Percentiles rank a stretch among this genome's conserved stretches.
These are phyloP conservation scores for Areca catechu DNA, from an alignment of 176 grass and related monocot species.

Conservation along the genomic window DNA sequence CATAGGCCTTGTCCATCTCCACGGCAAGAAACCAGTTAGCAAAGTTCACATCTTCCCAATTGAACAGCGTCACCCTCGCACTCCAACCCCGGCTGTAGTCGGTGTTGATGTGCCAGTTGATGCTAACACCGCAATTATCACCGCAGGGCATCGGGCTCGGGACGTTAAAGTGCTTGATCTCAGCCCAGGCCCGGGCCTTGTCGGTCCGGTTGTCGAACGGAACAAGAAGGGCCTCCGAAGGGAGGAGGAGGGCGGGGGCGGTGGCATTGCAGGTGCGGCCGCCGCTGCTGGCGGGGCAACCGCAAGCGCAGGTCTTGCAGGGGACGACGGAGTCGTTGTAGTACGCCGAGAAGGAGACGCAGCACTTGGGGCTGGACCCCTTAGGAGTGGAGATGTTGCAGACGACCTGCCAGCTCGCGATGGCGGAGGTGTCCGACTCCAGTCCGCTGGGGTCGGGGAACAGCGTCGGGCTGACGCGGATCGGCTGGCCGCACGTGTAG, in stretches of 20 bases:
- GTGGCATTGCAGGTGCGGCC: slow-evolving; percentile 64
- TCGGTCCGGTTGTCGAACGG: slow-evolving; percentile 77
- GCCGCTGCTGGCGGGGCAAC: slow-evolving; percentile 37
- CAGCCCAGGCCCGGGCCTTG: slow-evolving; percentile 58
- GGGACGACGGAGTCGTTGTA: slow-evolving; percentile 90
- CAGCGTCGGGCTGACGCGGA: slow-evolving; percentile 51
- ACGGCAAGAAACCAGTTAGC: slow-evolving; percentile 79
- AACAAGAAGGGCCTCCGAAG: slow-evolving; percentile 62
- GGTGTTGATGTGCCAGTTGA: slow-evolving; percentile 74
- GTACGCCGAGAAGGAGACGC: slow-evolving; percentile 81
- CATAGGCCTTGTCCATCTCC: slow-evolving; percentile 70
- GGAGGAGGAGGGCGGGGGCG: slow-evolving; percentile 58
- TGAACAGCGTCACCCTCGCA: slow-evolving; percentile 82
- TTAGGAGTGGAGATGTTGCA: slow-evolving; percentile 60
- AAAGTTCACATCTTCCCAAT: slow-evolving; percentile 64
- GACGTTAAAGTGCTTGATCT: slow-evolving; percentile 67
- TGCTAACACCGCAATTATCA: slow-evolving; percentile 83
- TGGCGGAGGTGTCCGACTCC: slow-evolving; percentile 34
- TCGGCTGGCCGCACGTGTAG: slow-evolving; percentile 46
- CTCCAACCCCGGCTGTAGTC: slow-evolving; percentile 93
- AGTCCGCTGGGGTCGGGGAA: slow-evolving; percentile 70
- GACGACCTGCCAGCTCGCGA: slow-evolving; percentile 62
- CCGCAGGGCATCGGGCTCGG: slow-evolving; percentile 63
- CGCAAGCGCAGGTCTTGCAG: slow-evolving; percentile 80
- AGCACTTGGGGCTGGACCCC: slow-evolving; percentile 69